A percentile compares a stretch with the other conserved stretches of the same genome.
Evolutionary conservation across 2,329 filamentous ascomycete species (phyloP).

Genomic region (Talaromyces sp.): DNA sequence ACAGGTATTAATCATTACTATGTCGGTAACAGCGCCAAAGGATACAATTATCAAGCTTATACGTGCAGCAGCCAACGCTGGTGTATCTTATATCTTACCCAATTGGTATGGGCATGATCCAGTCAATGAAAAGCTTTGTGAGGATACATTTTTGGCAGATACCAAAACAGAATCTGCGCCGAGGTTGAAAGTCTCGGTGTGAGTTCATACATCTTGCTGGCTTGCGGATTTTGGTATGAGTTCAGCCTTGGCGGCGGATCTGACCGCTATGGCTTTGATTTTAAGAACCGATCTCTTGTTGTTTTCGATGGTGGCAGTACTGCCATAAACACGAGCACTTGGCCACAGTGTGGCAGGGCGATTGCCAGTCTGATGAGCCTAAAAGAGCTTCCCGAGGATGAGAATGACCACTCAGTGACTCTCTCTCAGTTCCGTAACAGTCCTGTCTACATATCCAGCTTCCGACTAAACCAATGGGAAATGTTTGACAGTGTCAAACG

Average conservation of each 20-base stretch:
- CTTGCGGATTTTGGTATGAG: conserved; percentile 56
- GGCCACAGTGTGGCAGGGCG: conserved; percentile 56
- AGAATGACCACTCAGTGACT: conserved; percentile 36
- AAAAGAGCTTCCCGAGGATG: conserved; percentile 42
- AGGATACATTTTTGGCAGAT: conserved; percentile 38
- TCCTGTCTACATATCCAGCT: conserved; percentile 55
- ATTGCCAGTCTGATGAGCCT: conserved; percentile 54
- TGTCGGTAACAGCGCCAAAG: conserved; percentile 45
- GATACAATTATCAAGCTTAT: conserved; percentile 51
- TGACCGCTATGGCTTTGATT: conserved; percentile 51
- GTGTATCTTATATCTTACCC: conserved; percentile 57
- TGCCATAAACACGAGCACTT: conserved; percentile 59
- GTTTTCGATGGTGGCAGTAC: conserved; percentile 59
- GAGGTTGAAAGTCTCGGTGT: conserved; percentile 44
- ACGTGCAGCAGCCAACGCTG: conserved; percentile 55
- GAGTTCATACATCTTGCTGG: conserved; percentile 45
- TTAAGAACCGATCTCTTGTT: conserved; percentile 43
- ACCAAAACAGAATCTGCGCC: conserved; percentile 20
- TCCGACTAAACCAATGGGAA: conserved; percentile 60
- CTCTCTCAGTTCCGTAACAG: conserved; percentile 52
- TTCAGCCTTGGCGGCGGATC: conserved; percentile 45
- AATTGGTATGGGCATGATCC: conserved; percentile 46
- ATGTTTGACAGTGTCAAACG: conserved; percentile 63
- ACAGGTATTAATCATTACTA: conserved; percentile 59
- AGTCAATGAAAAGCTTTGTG: conserved; percentile 31